Conservation (phyloP, 192 early-diverging fungal genomes). For the Phycomyces nitens region DNA sequence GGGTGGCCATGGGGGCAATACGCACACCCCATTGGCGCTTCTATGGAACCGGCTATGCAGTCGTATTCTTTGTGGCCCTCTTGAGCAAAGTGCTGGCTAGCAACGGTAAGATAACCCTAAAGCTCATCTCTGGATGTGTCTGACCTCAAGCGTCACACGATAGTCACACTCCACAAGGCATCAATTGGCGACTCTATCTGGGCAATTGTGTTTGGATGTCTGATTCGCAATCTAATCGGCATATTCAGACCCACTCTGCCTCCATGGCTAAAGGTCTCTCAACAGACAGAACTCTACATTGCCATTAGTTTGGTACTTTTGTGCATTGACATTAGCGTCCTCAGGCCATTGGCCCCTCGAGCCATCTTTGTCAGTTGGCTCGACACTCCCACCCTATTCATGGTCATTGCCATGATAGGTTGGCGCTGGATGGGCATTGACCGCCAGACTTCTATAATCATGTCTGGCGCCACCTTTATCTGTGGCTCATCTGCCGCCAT, state of each 20-base stretch:
- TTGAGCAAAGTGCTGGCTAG: conserved; percentile 48
- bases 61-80: conserved; percentile 43
- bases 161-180: conserved; percentile 37
- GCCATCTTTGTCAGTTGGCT: conserved; percentile 54
- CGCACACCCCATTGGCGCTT: conserved; percentile 31
- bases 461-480: conserved; percentile 53
- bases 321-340: conserved; percentile 46
- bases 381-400: conserved; percentile 50
- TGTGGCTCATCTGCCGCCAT: conserved; percentile 53
- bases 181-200: conserved; percentile 53
- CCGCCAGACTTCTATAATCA: conserved; percentile 46
- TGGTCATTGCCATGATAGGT: conserved; percentile 46
- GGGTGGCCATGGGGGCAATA: conserved; percentile 36
- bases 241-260: conserved; percentile 25
- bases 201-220: conserved; percentile 50
- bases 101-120: conserved; percentile 26
- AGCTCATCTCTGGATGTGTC: too few species aligned
- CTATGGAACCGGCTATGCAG: conserved; percentile 40
- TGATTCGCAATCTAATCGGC: conserved; percentile 36
- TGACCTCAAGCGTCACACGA: background rate
- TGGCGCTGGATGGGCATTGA: conserved; percentile 44
- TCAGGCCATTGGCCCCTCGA: conserved; percentile 45
- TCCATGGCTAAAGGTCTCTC: conserved; percentile 48
- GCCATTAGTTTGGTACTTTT: conserved; percentile 48
- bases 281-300: conserved; percentile 55